Evolutionary conservation across 306 rosid genomes (phyloP), one percentile per base, ranked within the genome.

Genomic region (Prunus mume): DNA sequence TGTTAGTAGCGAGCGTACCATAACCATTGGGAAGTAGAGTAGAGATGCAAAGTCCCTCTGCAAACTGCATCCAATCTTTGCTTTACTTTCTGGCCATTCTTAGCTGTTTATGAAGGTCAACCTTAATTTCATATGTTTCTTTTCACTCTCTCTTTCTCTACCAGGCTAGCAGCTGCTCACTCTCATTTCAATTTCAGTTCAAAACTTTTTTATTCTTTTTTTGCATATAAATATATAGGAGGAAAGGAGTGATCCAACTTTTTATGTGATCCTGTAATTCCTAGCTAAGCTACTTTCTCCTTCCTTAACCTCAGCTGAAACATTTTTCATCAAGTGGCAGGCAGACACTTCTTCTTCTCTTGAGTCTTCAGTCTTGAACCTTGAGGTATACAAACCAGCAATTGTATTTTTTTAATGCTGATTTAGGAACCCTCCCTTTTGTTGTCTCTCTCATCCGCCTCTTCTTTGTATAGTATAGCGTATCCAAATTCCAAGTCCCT

Each of bases 61-160:
- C 76, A 32, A 17, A 6, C 69, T 65, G 50, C 69, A 19, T 65
- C 17, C 69, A 19, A 8, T 38, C 67, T 41, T 60, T 72, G 54
- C 67, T 58, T 43, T 72, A 24, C 55, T 72, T 14, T 28, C 76
- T 72, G 24, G 34, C 75, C 67, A 3, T 72, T 57, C 67, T 4
- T 56, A 34, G 38, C 17, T 14, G 24, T 15, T 12, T 14, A 58
- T 22, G 55, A 72, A 50, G 17, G 11, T 14, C 65, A 32, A 60
- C 19, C 65, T 64, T 52, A 3, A 3, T 47, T 13, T 47, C 15
- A 52, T 18, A 67, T 43, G 54, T 22, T 67, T 9, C 71, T 12
- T 66, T 15, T 54, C 24, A 1, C 17, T 38, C 60, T 25, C 65
- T 72, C 61, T 63, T 30, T 63, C 38, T 63, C 45, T 63, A 10